Percentiles rank a stretch among this genome's conserved stretches.
Conservation (phyloP, 768 basidiomycete genomes). For the Filobasidium wieringae region DNA sequence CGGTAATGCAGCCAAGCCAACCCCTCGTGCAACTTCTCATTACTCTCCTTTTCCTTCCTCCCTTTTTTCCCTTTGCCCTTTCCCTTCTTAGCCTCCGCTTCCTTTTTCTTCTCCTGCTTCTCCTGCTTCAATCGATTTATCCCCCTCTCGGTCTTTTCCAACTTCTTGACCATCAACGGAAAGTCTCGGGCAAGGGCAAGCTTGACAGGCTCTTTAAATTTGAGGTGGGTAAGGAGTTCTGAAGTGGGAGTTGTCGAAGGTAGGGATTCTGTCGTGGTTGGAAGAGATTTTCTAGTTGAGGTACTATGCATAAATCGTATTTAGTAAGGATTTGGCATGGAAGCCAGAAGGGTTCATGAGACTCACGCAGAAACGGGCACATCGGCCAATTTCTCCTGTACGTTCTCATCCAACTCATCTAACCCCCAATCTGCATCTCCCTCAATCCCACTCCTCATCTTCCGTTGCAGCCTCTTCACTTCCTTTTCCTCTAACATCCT, state of each 20-base stretch:
- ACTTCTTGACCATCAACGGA: conserved; percentile 29
- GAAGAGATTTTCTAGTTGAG: neutral
- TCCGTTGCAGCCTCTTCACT: conserved; percentile 63
- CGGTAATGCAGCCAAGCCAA: conserved; percentile 60
- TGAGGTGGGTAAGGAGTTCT: conserved; percentile 26
- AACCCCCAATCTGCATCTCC: conserved; percentile 74
- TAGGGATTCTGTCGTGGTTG: conserved; percentile 5
- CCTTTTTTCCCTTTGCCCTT: conserved; percentile 37
- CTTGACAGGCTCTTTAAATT: conserved; percentile 32
- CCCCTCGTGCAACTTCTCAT: conserved; percentile 26
- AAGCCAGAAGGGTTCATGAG: too few species aligned
- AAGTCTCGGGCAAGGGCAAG: conserved; percentile 36
- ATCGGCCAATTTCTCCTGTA: neutral
- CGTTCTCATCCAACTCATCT: conserved; percentile 45
- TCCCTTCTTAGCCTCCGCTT: conserved; percentile 13
- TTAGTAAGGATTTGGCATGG: too few species aligned
- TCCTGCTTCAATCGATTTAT: conserved; percentile 27
- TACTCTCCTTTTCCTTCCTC: conserved; percentile 5
- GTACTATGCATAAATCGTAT: too few species aligned
- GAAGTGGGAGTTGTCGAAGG: conserved; percentile 22
- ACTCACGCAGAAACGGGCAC: too few species aligned
- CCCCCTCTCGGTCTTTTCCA: conserved; percentile 33
- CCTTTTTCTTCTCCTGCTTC: conserved; percentile 35
- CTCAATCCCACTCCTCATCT: conserved; percentile 55
- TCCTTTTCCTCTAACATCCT: conserved; percentile 81